Evolutionary conservation across 2,329 filamentous ascomycete genomes (phyloP).

Genomic region (Colletotrichum sp.): DNA sequence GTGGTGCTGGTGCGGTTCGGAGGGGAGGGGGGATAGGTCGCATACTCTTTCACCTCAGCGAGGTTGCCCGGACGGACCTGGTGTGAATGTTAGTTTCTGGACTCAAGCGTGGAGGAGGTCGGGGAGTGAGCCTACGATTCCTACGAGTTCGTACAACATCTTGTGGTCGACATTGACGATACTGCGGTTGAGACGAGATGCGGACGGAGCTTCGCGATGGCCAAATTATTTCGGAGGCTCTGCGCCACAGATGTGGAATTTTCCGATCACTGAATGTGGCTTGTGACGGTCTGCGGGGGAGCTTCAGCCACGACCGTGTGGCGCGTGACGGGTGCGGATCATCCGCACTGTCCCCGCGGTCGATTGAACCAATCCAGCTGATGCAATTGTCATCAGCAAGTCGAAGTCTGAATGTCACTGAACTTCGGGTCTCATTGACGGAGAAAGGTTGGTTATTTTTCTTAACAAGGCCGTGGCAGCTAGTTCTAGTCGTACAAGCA

Average conservation of each 20-base stretch:
- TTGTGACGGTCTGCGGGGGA: not conserved
- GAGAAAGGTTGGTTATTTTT: not conserved
- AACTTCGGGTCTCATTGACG: not conserved
- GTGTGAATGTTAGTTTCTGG: not conserved
- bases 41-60: constrained; percentile 93
- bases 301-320: constrained; percentile 7
- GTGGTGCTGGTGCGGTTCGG: not conserved
- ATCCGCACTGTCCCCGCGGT: constrained; percentile 1
- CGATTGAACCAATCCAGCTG: constrained; percentile 1
- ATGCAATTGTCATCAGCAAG: not conserved
- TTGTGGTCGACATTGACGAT: constrained; percentile 39
- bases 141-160: constrained; percentile 98
- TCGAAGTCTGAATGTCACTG: not conserved
- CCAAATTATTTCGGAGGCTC: constrained; percentile 10
- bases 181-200: not conserved
- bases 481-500: not conserved
- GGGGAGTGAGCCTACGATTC: constrained; percentile 69
- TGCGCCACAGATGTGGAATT: constrained; percentile 13
- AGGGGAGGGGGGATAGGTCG: constrained; percentile 26
- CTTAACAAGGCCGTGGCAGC: not conserved
- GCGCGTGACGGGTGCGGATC: not conserved
- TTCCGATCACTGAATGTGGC: not conserved
- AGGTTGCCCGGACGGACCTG: constrained; percentile 93
- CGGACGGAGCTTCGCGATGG: constrained; percentile 4
- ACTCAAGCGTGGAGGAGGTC: not conserved